Evolutionary conservation across 73 alveolate species (phyloP), one percentile per base, ranked within the genome.

Genomic region (Blepharisma stoltei): DNA sequence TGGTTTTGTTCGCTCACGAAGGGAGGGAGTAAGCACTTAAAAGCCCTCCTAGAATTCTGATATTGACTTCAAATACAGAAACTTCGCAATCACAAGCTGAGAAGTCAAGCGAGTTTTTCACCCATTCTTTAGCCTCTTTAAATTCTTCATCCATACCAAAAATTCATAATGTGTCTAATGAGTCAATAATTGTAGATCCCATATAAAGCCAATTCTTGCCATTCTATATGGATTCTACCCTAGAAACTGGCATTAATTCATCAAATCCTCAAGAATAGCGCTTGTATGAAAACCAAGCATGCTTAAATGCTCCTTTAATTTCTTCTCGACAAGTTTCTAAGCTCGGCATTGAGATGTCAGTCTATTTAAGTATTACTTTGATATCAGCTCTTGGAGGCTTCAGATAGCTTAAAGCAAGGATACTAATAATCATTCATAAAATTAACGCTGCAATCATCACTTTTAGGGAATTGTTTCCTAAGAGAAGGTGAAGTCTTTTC

Each of bases 41-140:
- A n/a, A 69, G 79, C 41, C 79, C 79, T 69, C 79, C 79, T 43
- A 69, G n/a, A 2, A 69, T 25, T 53, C 79, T 69, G 55, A 69
- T 69, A 44, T 69, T 69, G 41, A 69, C 65, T 69, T 69, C 79
- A 25, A 69, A 69, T 14, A 69, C 0, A 14, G 79, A 69, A 1
- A 21, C n/a, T 11, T 14, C 11, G 3, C 25, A 7, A 69, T 69
- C 38, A 69, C 54, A 23, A 37, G 65, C 23, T 1, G 23, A 8
- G 41, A 69, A 44, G 14, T 25, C 27, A 7, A 69, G 65, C 2
- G 11, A n/a, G 14, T 0, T 43, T 69, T 69, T 43, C 11, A 69
- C 79, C 80, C 79, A 69, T 14, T 69, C 65, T 44, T 5, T 69
- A 1, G 79, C 79, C 0, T 69, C 60, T 69, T 69, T 11, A 53